A percentile compares a stretch with the other conserved stretches of the same genome.
phyloP scores from a whole-genome alignment of 169 alveolate genomes.

The Besnoitia besnoiti region DNA sequence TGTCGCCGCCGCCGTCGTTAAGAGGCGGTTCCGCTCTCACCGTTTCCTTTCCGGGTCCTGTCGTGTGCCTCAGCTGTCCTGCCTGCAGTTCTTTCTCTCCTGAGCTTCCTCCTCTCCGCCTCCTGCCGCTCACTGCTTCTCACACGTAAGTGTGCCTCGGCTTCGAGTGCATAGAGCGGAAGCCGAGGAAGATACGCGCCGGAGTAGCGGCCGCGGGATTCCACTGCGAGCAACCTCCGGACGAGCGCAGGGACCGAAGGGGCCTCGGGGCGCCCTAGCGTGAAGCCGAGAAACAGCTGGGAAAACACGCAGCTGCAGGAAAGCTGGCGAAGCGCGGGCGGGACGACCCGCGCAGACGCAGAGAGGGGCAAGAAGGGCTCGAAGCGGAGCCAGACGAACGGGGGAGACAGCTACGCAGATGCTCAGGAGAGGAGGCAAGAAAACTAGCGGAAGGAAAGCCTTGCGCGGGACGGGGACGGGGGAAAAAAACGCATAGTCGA shows the following conservation, averaged over 20 bases:
- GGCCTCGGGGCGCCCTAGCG: no score
- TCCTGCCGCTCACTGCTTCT: neutral
- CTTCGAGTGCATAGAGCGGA: no score
- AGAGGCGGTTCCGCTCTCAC: neutral
- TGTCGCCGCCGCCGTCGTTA: neutral
- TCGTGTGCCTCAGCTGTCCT: neutral
- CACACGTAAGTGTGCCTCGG: neutral
- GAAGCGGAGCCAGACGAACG: no score
- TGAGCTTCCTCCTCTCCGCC: neutral
- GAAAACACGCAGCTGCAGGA: neutral
- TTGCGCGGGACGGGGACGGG: neutral
- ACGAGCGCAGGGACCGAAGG: no score
- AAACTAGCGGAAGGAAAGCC: neutral
- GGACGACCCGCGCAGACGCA: no score
- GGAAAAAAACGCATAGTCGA: no score
- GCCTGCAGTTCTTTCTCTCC: neutral
- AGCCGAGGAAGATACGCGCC: no score
- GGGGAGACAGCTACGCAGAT: neutral
- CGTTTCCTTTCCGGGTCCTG: neutral
- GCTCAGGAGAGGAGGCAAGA: neutral
- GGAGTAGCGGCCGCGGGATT: no score
- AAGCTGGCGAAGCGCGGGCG: neutral
- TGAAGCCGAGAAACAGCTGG: neutral
- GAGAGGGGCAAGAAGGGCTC: neutral
- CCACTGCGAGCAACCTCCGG: no score